A percentile compares a stretch with the other conserved stretches of the same genome.
Evolutionary conservation across 2,329 filamentous ascomycete species (phyloP).

Genomic region (Zymoseptoria tritici): DNA sequence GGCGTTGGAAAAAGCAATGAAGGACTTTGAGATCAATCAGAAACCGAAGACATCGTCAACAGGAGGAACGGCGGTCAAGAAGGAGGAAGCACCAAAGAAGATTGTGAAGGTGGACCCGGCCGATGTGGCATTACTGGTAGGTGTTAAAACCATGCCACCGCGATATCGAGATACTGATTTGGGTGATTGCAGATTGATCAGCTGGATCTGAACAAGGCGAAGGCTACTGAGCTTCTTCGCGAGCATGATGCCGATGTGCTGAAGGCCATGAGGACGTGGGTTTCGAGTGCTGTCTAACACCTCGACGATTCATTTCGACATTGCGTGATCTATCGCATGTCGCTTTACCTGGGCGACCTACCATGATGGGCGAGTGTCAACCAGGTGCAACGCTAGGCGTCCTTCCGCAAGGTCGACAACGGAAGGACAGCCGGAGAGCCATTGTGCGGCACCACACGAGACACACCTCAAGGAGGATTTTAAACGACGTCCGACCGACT

Average conservation of each 20-base stretch:
- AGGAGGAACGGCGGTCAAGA: slow-evolving; percentile 15
- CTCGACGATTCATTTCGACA: not conserved
- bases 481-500: not conserved
- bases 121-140: slow-evolving; percentile 62
- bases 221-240: slow-evolving; percentile 68
- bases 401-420: not conserved
- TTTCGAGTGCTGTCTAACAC: slow-evolving; percentile 23
- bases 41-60: slow-evolving; percentile 38
- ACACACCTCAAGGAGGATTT: not conserved
- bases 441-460: not conserved
- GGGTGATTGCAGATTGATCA: slow-evolving; percentile 53
- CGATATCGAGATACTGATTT: not conserved
- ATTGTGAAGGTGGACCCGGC: slow-evolving; percentile 64
- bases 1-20: slow-evolving; percentile 65
- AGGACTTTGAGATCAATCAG: slow-evolving; percentile 44
- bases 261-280: slow-evolving; percentile 58
- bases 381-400: not conserved
- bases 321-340: not conserved
- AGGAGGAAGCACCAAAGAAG: slow-evolving; percentile 32
- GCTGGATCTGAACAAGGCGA: slow-evolving; percentile 62
- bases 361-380: not conserved
- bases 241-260: slow-evolving; percentile 62
- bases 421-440: not conserved
- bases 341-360: not conserved
- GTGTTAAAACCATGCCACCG: slow-evolving; percentile 23